Conservation (phyloP, 2,329 filamentous ascomycete genomes). For the Aspergillus ibericus region DNA sequence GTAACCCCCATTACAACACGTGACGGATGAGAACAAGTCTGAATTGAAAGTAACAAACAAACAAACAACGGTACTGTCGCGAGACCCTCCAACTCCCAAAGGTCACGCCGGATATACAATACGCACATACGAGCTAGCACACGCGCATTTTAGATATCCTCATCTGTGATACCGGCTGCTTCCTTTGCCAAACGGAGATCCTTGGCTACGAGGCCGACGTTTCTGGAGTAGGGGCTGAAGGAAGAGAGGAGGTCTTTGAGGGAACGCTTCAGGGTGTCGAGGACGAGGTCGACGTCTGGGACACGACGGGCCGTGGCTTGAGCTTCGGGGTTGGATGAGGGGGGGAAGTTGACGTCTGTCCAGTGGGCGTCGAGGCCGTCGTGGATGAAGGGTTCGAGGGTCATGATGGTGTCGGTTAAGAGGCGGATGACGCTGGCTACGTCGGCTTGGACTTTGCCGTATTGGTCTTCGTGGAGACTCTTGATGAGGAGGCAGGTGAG, state of each 20-base stretch:
- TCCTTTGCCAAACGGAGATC: conserved; percentile 76
- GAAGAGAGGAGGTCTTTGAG: conserved; percentile 65
- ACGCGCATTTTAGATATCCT: conserved; percentile 11
- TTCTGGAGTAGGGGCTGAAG: conserved; percentile 73
- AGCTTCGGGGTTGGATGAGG: conserved; percentile 32
- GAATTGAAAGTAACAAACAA: neutral
- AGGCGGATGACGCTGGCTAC: conserved; percentile 72
- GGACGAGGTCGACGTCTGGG: conserved; percentile 68
- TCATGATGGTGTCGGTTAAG: conserved; percentile 67
- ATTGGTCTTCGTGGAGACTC: conserved; percentile 77
- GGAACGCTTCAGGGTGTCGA: conserved; percentile 64
- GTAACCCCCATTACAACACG: neutral
- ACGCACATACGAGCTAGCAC: neutral
- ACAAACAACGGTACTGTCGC: neutral
- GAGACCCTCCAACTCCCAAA: neutral
- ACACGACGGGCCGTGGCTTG: conserved; percentile 43
- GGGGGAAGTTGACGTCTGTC: conserved; percentile 68
- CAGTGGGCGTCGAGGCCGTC: conserved; percentile 62
- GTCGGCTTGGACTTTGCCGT: conserved; percentile 81
- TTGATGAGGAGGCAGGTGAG: conserved; percentile 68
- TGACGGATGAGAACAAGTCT: neutral
- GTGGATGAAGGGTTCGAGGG: conserved; percentile 67
- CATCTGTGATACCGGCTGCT: conserved; percentile 44
- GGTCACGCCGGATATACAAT: neutral
- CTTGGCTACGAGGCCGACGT: conserved; percentile 66